A percentile compares a stretch with the other conserved stretches of the same genome.
phyloP scores from a whole-genome alignment of 140 eudicot species.

The Bidens hawaiensis region DNA sequence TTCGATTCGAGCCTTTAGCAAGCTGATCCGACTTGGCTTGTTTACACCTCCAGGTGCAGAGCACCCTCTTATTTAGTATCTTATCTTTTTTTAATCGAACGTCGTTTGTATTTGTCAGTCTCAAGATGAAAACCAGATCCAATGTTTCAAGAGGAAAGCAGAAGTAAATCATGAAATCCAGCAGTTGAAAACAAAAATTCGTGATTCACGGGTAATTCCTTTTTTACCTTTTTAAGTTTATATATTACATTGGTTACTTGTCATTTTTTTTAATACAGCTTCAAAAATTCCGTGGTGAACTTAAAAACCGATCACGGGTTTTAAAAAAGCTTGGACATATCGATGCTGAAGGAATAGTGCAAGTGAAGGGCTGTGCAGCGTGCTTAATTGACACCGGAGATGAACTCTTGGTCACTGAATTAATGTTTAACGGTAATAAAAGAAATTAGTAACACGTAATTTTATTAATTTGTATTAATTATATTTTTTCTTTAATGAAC shows the following conservation, averaged over 20 bases:
- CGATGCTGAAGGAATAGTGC: slow-evolving; percentile 86
- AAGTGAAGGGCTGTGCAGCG: slow-evolving; percentile 97
- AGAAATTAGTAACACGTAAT: not conserved
- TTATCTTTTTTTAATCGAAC: not conserved
- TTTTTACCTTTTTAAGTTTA: not conserved
- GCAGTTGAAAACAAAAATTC: slow-evolving; percentile 88
- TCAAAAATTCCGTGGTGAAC: slow-evolving; percentile 96
- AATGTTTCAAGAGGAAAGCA: slow-evolving; percentile 84
- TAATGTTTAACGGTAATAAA: slow-evolving; percentile 87
- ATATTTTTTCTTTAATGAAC: not conserved
- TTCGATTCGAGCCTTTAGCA: too few species aligned
- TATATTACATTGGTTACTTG: not conserved
- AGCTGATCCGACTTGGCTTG: too few species aligned
- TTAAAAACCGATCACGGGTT: slow-evolving; percentile 92
- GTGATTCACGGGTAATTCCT: slow-evolving; percentile 84
- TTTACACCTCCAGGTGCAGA: too few species aligned
- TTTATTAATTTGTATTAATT: not conserved
- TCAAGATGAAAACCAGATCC: slow-evolving; percentile 82
- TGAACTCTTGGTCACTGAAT: slow-evolving; percentile 91
- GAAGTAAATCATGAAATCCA: slow-evolving; percentile 97
- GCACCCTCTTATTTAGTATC: not conserved
- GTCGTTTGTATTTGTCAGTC: slow-evolving; percentile 48
- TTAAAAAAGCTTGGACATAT: slow-evolving; percentile 90
- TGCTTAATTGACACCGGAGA: slow-evolving; percentile 96
- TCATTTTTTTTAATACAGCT: slow-evolving; percentile 46